Conservation (phyloP, 2,329 filamentous ascomycete genomes). For the Arthrinium phaeospermum region DNA sequence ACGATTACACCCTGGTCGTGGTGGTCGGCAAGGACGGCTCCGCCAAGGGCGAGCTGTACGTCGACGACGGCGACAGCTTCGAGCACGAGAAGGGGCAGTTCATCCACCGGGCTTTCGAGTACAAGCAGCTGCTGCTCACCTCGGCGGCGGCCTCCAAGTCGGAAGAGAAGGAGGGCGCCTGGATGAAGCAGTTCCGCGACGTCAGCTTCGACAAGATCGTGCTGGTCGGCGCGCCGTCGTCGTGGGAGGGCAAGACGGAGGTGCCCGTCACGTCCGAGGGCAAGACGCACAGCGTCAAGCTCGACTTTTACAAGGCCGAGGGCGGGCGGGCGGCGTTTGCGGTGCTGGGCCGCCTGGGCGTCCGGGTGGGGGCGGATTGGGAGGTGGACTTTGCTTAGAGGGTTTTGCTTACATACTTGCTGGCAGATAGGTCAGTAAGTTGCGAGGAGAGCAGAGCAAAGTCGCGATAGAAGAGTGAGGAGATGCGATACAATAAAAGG, state of each 20-base stretch:
- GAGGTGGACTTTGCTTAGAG: conserved; percentile 44
- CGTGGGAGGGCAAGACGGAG: conserved; percentile 70
- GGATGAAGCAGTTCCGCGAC: conserved; percentile 77
- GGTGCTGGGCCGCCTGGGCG: conserved; percentile 57
- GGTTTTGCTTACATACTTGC: neutral
- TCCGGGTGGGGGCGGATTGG: conserved; percentile 61
- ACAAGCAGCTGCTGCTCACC: conserved; percentile 64
- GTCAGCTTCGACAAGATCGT: conserved; percentile 86
- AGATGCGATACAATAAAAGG: neutral
- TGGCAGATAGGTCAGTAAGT: neutral
- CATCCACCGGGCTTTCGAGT: conserved; percentile 82
- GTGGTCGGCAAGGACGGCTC: conserved; percentile 68
- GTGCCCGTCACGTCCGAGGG: conserved; percentile 62
- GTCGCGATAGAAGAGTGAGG: neutral
- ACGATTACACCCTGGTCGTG: conserved; percentile 92
- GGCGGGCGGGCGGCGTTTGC: conserved; percentile 57
- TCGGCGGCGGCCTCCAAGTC: conserved; percentile 71
- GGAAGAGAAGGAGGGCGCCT: conserved; percentile 66
- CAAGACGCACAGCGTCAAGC: conserved; percentile 60
- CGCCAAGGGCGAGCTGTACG: conserved; percentile 83
- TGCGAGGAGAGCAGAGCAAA: neutral
- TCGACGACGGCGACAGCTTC: conserved; percentile 93
- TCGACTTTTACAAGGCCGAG: conserved; percentile 62
- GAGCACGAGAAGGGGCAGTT: conserved; percentile 86
- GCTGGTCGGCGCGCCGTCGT: conserved; percentile 76